phyloP scores from a whole-genome alignment of 768 basidiomycete genomes.

The Suillus fuscotomentosus region DNA sequence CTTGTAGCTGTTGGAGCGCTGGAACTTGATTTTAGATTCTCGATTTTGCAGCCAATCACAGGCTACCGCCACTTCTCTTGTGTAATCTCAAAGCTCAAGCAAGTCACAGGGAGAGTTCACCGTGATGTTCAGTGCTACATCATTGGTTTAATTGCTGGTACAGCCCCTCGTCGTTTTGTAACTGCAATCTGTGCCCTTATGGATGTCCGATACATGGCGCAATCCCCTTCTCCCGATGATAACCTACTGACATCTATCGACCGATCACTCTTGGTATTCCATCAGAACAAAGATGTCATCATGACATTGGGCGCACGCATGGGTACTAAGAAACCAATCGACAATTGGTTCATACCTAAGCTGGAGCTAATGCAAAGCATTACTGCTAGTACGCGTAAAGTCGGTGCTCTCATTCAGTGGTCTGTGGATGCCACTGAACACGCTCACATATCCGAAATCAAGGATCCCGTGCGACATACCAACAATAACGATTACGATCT shows the following conservation, averaged over 20 bases:
- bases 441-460: too few relatives aligned
- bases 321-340: not conserved
- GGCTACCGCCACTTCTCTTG: conserved; percentile 37
- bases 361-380: too few relatives aligned
- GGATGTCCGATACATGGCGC: conserved; percentile 37
- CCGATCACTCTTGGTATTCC: conserved; percentile 28
- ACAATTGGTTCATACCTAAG: too few relatives aligned
- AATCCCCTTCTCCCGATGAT: conserved; percentile 29
- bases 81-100: conserved; percentile 41
- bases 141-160: conserved; percentile 33
- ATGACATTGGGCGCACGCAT: conserved; percentile 22
- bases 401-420: too few relatives aligned
- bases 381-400: too few relatives aligned
- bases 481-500: too few relatives aligned
- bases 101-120: conserved; percentile 42
- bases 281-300: conserved; percentile 33
- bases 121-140: conserved; percentile 35
- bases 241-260: conserved; percentile 15
- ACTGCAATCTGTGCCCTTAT: conserved; percentile 32
- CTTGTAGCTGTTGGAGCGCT: conserved; percentile 24
- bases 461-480: too few relatives aligned
- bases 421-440: too few relatives aligned
- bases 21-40: conserved; percentile 38
- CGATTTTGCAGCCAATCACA: conserved; percentile 32
- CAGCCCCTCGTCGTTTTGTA: conserved; percentile 28